These are phyloP conservation scores for Aspergillus homomorphus DNA, from an alignment of 495 filamentous ascomycete species.

Conservation along the genomic window DNA sequence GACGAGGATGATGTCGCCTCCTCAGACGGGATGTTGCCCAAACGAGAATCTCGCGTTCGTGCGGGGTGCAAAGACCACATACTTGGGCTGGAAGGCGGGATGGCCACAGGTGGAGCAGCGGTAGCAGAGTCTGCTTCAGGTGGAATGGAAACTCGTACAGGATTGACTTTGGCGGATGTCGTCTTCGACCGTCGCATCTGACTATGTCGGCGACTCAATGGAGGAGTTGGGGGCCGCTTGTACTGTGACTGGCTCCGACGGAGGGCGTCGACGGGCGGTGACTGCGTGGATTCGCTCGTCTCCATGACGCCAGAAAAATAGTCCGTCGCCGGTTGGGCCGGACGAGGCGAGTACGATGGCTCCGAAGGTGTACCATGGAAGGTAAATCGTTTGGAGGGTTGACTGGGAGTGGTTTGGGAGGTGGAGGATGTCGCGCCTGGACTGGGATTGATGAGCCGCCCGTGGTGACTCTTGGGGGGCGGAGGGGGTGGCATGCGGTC, in stretches of 20 bases:
- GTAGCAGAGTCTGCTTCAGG: slow-evolving; percentile 20
- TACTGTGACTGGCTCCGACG: slow-evolving; percentile 37
- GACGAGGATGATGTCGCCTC: slow-evolving; percentile 2
- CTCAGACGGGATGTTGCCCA: slow-evolving; percentile 4
- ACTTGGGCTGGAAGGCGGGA: slow-evolving; percentile 34
- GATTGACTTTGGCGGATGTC: slow-evolving; percentile 32
- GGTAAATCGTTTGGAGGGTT: slow-evolving; percentile 29
- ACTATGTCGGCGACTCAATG: slow-evolving; percentile 46
- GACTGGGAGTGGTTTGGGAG: slow-evolving; percentile 24
- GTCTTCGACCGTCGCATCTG: slow-evolving; percentile 45
- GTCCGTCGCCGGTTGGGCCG: slow-evolving; percentile 34
- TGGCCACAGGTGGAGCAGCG: slow-evolving; percentile 20
- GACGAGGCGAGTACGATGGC: slow-evolving; percentile 17
- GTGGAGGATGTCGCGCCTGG: slow-evolving; percentile 24
- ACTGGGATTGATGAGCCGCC: slow-evolving; percentile 57
- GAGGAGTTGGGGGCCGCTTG: slow-evolving; percentile 51
- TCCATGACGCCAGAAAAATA: slow-evolving; percentile 28
- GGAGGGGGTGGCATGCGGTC: slow-evolving; percentile 52
- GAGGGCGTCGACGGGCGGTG: slow-evolving; percentile 26
- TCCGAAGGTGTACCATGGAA: slow-evolving; percentile 28
- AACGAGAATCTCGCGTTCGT: slow-evolving; percentile 17
- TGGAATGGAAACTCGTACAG: slow-evolving; percentile 30
- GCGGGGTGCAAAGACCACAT: slow-evolving; percentile 20
- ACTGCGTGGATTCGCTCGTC: slow-evolving; percentile 17
- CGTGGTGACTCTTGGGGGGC: slow-evolving; percentile 63